phyloP scores from a whole-genome alignment of 2,329 filamentous ascomycete species.

The Monosporascus ibericus region DNA sequence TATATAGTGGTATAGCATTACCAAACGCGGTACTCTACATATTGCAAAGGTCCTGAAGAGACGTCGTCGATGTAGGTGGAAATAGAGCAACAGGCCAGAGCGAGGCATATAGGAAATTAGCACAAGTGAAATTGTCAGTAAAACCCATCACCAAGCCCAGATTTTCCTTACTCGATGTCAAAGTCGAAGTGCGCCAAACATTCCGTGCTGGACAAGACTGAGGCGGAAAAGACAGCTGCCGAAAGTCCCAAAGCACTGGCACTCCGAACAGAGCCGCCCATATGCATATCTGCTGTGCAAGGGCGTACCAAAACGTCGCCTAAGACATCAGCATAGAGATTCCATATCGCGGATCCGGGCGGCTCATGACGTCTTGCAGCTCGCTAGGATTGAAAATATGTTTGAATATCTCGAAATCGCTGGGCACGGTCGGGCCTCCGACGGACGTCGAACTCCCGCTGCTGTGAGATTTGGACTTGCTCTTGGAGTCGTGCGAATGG shows the following conservation, averaged over 20 bases:
- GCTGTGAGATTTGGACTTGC: conserved; percentile 23
- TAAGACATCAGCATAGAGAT: conserved; percentile 43
- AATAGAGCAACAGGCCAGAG: background rate
- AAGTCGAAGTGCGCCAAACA: background rate
- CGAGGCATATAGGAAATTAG: background rate
- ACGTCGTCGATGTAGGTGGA: background rate
- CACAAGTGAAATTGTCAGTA: background rate
- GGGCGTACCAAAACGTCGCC: background rate
- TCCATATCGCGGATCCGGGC: conserved; percentile 49
- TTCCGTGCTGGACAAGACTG: background rate
- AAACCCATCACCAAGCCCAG: background rate
- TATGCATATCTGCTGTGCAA: background rate
- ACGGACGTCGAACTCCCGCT: conserved; percentile 18
- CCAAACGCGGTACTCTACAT: no score
- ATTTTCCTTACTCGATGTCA: background rate
- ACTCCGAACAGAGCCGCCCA: background rate
- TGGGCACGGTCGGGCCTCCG: conserved; percentile 17
- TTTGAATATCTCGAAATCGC: conserved; percentile 49
- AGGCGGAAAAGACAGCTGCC: background rate
- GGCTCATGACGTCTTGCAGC: conserved; percentile 42
- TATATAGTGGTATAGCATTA: no score
- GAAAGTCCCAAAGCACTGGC: background rate
- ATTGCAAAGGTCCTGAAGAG: no score
- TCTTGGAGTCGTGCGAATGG: conserved; percentile 20
- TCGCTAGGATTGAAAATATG: conserved; percentile 44